These are phyloP conservation scores for Naematelia encephala DNA, from an alignment of 768 basidiomycete species.

Conservation along the genomic window DNA sequence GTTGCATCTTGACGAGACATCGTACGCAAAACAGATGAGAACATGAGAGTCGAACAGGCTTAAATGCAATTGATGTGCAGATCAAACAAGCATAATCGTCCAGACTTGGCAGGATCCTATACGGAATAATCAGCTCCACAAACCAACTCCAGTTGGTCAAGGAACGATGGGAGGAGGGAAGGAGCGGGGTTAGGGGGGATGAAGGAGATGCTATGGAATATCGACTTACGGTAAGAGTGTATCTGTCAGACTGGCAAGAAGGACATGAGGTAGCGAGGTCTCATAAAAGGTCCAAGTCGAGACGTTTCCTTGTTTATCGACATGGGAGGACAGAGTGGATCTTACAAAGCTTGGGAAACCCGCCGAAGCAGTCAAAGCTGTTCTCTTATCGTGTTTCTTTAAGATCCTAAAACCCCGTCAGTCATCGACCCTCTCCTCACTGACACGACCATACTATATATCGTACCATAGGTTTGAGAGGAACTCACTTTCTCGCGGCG, in stretches of 20 bases:
- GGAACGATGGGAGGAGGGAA: neutral
- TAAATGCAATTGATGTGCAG: constrained; percentile 86
- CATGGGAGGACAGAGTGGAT: constrained; percentile 37
- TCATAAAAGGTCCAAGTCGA: constrained; percentile 50
- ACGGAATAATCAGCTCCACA: too few species aligned
- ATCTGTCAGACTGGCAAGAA: constrained; percentile 79
- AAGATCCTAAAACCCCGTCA: constrained; percentile 54
- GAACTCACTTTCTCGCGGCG: constrained; percentile 69
- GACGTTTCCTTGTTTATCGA: constrained; percentile 41
- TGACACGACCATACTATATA: neutral
- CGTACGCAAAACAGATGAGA: constrained; percentile 60
- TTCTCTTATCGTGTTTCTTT: constrained; percentile 90
- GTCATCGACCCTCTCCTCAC: too few species aligned
- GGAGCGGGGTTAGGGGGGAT: neutral
- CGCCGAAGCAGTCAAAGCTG: constrained; percentile 62
- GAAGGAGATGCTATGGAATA: constrained; percentile 59
- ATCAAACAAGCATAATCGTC: constrained; percentile 77
- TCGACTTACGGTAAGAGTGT: constrained; percentile 63
- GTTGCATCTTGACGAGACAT: constrained; percentile 87
- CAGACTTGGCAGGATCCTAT: constrained; percentile 45
- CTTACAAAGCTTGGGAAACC: constrained; percentile 55
- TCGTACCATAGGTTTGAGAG: neutral
- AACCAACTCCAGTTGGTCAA: too few species aligned
- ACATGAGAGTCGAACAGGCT: constrained; percentile 78
- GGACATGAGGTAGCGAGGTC: constrained; percentile 59